phyloP scores from a whole-genome alignment of 768 basidiomycete species.

The Xanthoconium stramineum region DNA sequence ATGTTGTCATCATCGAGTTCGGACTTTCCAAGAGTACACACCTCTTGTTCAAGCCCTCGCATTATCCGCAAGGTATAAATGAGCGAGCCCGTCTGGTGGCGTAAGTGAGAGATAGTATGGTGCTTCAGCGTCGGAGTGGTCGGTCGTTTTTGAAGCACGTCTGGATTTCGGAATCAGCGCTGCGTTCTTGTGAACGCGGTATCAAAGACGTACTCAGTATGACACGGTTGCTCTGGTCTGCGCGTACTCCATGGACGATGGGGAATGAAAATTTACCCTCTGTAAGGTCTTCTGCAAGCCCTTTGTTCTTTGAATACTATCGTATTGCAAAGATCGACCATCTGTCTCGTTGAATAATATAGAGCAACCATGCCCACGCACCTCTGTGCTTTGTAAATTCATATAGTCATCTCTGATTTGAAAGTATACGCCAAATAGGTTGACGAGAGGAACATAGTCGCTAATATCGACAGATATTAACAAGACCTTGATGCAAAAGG shows the following conservation, averaged over 20 bases:
- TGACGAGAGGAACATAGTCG: slow-evolving; percentile 89
- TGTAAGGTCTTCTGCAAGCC: slow-evolving; percentile 71
- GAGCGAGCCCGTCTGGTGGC: slow-evolving; percentile 74
- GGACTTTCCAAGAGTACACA: slow-evolving; percentile 1
- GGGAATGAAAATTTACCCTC: slow-evolving; percentile 85
- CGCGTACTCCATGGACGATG: slow-evolving; percentile 74
- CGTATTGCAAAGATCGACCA: not conserved
- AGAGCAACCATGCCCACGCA: slow-evolving; percentile 24
- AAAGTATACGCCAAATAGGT: slow-evolving; percentile 91
- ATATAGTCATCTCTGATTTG: slow-evolving; percentile 98
- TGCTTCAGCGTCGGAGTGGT: slow-evolving; percentile 77
- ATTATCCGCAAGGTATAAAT: slow-evolving; percentile 79
- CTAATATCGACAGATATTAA: slow-evolving; percentile 35
- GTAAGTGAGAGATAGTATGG: slow-evolving; percentile 79
- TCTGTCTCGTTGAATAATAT: not conserved
- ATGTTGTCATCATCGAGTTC: not conserved
- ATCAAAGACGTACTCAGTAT: slow-evolving; percentile 64
- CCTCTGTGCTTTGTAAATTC: slow-evolving; percentile 88
- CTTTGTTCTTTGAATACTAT: slow-evolving; percentile 64
- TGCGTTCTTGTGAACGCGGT: not conserved
- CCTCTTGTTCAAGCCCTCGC: slow-evolving; percentile 58
- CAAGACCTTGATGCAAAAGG: not conserved
- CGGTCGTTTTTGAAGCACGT: slow-evolving; percentile 90
- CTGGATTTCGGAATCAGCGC: slow-evolving; percentile 36
- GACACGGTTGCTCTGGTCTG: slow-evolving; percentile 73